Conservation (phyloP, 352 stramenopile genomes). For the Pythium angustatum region DNA sequence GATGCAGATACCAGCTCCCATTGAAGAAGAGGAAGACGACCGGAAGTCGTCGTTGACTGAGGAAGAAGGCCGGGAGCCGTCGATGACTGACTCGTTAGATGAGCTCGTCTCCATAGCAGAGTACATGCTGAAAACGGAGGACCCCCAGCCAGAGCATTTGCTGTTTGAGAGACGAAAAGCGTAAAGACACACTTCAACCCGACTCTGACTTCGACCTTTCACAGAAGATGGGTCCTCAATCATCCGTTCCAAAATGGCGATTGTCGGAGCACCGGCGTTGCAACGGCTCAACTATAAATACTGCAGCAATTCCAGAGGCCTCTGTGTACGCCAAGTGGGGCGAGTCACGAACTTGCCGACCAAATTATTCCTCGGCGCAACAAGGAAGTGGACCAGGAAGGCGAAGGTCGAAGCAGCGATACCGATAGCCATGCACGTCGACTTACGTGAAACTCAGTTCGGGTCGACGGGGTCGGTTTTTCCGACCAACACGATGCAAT, state of each 20-base stretch:
- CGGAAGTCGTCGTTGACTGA: conserved; percentile 4
- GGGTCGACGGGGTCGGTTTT: conserved; percentile 15
- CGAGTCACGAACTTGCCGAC: too few relatives aligned
- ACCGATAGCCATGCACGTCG: neutral
- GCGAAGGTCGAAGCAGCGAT: too few relatives aligned
- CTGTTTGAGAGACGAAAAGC: neutral
- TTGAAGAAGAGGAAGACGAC: conserved; percentile 13
- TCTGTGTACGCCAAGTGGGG: too few relatives aligned
- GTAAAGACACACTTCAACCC: too few relatives aligned
- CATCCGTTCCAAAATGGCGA: too few relatives aligned
- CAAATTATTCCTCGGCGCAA: too few relatives aligned
- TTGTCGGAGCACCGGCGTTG: too few relatives aligned
- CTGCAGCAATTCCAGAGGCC: neutral
- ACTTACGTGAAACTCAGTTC: neutral
- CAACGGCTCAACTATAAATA: conserved; percentile 16
- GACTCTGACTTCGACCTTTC: too few relatives aligned
- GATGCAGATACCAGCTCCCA: neutral
- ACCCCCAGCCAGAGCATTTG: neutral
- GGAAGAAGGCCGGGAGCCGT: conserved; percentile 5
- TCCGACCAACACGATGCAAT: conserved; percentile 14
- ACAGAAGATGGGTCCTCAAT: too few relatives aligned
- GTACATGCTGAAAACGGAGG: conserved; percentile 12
- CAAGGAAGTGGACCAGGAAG: too few relatives aligned
- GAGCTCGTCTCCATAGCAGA: conserved; percentile 23
- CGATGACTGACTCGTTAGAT: conserved; percentile 11